Percentiles rank a stretch among this genome's conserved stretches.
Conservation (phyloP, 305 asterid species). For the Withania somnifera region DNA sequence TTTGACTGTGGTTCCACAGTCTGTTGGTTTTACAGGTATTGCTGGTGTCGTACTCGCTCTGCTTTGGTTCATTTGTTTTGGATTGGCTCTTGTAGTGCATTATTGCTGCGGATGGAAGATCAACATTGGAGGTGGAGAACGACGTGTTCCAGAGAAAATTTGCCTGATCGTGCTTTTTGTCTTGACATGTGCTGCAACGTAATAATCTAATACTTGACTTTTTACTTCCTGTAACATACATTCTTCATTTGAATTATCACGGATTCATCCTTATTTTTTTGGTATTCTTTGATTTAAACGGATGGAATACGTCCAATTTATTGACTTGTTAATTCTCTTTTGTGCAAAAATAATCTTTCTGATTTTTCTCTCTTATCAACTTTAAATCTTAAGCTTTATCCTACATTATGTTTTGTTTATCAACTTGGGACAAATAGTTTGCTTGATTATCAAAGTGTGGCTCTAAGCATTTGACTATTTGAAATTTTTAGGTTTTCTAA, state of each 20-base stretch:
- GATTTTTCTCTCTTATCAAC: neutral
- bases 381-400: neutral
- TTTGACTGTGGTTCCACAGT: constrained; percentile 36
- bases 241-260: neutral
- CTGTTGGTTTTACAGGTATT: constrained; percentile 91
- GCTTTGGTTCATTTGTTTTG: constrained; percentile 74
- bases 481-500: neutral
- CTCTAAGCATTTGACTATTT: neutral
- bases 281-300: neutral
- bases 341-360: neutral
- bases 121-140: constrained; percentile 31
- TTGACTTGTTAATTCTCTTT: neutral
- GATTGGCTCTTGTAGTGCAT: constrained; percentile 57
- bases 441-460: neutral
- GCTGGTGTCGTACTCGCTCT: constrained; percentile 59
- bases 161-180: constrained; percentile 56
- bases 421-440: neutral
- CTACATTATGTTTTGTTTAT: neutral
- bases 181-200: constrained; percentile 83
- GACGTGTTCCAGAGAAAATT: constrained; percentile 46
- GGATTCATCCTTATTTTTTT: neutral
- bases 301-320: neutral
- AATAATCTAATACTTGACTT: constrained; percentile 21
- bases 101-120: constrained; percentile 77
- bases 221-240: neutral